phyloP scores from a whole-genome alignment of 2,329 filamentous ascomycete genomes.

The Fusarium nisikadoi region DNA sequence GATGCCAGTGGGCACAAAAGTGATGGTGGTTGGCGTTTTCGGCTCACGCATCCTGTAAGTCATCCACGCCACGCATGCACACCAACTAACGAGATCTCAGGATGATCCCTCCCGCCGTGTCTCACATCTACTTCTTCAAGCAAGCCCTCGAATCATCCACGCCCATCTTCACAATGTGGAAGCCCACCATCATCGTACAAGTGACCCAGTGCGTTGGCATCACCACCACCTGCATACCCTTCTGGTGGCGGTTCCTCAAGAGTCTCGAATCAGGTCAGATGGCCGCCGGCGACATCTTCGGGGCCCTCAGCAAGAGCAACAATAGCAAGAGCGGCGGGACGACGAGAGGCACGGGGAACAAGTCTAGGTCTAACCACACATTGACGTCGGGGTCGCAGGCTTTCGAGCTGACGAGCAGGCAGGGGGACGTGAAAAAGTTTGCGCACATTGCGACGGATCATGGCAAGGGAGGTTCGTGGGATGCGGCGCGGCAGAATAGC shows the following conservation, averaged over 20 bases:
- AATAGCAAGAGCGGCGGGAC: conserved; percentile 6
- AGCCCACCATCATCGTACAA: conserved; percentile 3
- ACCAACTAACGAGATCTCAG: background rate
- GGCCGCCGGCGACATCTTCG: conserved; percentile 7
- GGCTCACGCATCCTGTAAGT: conserved; percentile 10
- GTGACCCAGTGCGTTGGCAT: conserved; percentile 10
- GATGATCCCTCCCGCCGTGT: conserved; percentile 4
- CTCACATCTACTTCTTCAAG: conserved; percentile 4
- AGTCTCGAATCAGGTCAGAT: conserved; percentile 12
- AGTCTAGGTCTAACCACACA: conserved; percentile 2
- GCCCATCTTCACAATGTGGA: conserved; percentile 15
- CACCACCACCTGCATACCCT: conserved; percentile 11
- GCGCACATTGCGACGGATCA: conserved; percentile 5
- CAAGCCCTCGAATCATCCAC: background rate
- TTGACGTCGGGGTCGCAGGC: conserved; percentile 2
- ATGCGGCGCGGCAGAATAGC: conserved; percentile 13
- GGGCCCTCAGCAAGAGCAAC: conserved; percentile 1
- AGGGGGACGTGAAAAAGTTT: conserved; percentile 2
- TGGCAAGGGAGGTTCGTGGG: conserved; percentile 1
- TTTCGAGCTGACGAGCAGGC: conserved; percentile 8
- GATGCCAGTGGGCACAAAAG: conserved; percentile 9
- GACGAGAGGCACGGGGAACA: background rate
- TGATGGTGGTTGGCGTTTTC: conserved; percentile 6
- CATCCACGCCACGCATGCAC: no score
- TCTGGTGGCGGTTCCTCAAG: conserved; percentile 20